phyloP scores from a whole-genome alignment of 176 grass and related monocot genomes.

The Oryza meyeriana region DNA sequence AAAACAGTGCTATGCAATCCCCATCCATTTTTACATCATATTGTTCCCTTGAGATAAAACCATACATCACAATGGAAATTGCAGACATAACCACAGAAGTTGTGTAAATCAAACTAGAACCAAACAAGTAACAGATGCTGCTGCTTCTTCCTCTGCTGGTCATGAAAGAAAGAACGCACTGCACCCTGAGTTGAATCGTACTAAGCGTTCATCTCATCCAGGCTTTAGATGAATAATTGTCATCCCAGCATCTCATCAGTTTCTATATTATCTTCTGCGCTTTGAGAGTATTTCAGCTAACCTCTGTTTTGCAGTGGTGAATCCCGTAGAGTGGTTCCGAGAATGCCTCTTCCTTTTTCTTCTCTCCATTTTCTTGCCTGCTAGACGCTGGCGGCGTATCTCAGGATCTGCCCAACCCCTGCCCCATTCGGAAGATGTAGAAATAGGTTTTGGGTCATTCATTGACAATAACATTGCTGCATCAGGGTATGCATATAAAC shows the following conservation, averaged over 20 bases:
- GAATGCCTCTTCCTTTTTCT: constrained; percentile 44
- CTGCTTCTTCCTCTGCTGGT: background rate
- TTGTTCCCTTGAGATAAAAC: background rate
- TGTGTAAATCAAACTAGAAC: background rate
- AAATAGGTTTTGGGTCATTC: constrained; percentile 31
- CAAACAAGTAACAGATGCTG: background rate
- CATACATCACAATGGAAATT: too few species aligned
- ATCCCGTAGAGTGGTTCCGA: constrained; percentile 33
- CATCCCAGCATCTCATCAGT: background rate
- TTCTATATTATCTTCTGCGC: background rate
- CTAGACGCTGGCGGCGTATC: constrained; percentile 63
- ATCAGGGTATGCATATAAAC: constrained; percentile 52
- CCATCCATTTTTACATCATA: background rate
- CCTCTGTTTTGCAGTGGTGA: constrained; percentile 42
- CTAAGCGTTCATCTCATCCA: background rate
- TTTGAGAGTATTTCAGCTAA: constrained; percentile 40
- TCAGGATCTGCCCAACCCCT: constrained; percentile 91
- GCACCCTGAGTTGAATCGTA: background rate
- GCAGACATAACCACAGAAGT: too few species aligned
- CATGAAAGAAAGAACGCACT: background rate
- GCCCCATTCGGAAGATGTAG: constrained; percentile 65
- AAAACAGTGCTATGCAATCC: background rate
- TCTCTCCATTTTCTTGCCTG: constrained; percentile 30
- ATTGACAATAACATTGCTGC: constrained; percentile 53
- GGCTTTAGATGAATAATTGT: background rate